Base-by-base conservation (phyloP, 2,329 filamentous ascomycete species). In the Taxawa tesnikishii region DNA sequence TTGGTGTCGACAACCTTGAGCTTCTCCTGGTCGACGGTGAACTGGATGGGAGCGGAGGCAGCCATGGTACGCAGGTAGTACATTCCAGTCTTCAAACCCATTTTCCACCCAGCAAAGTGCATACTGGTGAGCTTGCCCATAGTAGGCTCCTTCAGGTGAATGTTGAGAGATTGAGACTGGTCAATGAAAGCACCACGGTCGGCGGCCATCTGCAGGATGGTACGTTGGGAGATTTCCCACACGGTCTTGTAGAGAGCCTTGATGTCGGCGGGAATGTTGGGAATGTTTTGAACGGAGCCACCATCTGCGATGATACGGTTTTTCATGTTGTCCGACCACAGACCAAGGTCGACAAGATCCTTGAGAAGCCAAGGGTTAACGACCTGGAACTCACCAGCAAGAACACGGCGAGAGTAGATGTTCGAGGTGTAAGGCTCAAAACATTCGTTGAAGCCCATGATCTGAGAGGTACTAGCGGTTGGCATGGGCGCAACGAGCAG, bases 41-140 rank as follows among this genome's bases (percentile, higher is more conserved):
- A 98, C 62, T 98, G 90, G 45, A 98, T 98, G 33, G 90, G 90
- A 28, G 87, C 85, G 12, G 87, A 87, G 21, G 90, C 90, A 42
- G 90, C 90, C 76, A 93, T 90, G 29, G 90, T 98, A 50, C 90
- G 84, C 48, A 98, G 78, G 64, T 98, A 98, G 77, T 98, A 98
- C 90, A 98, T 96, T 67, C 90, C 90, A 21, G 90, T 98, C 80
- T 98, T 98, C 47, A 98, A 75, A 52, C 90, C 90, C 44, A 96
- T 78, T 72, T 96, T 98, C 90, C 90, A 98, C 49, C 90, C 90
- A 29, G 90, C 75, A 55, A 98, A 98, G 68, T 98, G 90, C 90
- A 98, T 98, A 59, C 81, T 90, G 38, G 90, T 98, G 59, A 98
- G 94, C 73, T 98, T 98, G 64, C 90, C 90, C 88, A 98, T 96